Percentiles rank a stretch among this genome's conserved stretches.
Evolutionary conservation across 176 grass and related monocot species (phyloP).

Genomic region (Thalia dealbata): DNA sequence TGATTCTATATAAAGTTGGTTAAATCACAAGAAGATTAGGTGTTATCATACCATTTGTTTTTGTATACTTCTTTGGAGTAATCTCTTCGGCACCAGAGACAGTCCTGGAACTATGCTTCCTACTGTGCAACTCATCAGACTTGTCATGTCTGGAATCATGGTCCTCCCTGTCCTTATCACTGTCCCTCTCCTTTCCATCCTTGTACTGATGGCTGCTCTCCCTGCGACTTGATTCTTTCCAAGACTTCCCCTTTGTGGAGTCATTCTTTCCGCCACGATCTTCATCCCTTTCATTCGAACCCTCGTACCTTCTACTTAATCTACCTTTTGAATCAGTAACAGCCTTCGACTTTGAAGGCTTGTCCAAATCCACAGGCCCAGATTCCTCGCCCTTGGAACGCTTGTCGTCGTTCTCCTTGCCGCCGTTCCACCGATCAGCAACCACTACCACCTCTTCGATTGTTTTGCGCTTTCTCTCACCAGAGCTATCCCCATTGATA

Average conservation of each 20-base stretch:
- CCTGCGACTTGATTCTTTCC: constrained; percentile 43
- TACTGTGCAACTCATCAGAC: constrained; percentile 53
- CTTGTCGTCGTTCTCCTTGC: constrained; percentile 56
- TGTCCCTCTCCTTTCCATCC: constrained; percentile 49
- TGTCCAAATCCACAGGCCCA: constrained; percentile 46
- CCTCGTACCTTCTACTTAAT: constrained; percentile 35
- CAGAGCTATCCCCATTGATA: constrained; percentile 43
- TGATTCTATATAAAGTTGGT: neutral
- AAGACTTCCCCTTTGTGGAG: constrained; percentile 31
- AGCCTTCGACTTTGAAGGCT: constrained; percentile 50
- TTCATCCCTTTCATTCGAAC: constrained; percentile 26
- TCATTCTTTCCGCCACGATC: constrained; percentile 43
- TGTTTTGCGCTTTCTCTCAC: constrained; percentile 81
- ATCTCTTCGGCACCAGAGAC: constrained; percentile 35
- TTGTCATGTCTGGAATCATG: constrained; percentile 64
- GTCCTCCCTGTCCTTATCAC: constrained; percentile 40
- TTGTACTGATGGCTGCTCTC: constrained; percentile 50
- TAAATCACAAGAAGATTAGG: neutral
- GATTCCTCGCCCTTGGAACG: constrained; percentile 53
- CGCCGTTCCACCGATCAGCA: constrained; percentile 75
- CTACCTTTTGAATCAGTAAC: constrained; percentile 50
- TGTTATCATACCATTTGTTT: constrained; percentile 46
- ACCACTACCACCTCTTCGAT: constrained; percentile 48
- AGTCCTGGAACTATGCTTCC: constrained; percentile 53
- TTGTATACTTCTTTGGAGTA: constrained; percentile 39